A percentile compares a stretch with the other conserved stretches of the same genome.
These are phyloP conservation scores for Naumovozyma dairenensis DNA, from an alignment of 805 yeast species.

Conservation along the genomic window DNA sequence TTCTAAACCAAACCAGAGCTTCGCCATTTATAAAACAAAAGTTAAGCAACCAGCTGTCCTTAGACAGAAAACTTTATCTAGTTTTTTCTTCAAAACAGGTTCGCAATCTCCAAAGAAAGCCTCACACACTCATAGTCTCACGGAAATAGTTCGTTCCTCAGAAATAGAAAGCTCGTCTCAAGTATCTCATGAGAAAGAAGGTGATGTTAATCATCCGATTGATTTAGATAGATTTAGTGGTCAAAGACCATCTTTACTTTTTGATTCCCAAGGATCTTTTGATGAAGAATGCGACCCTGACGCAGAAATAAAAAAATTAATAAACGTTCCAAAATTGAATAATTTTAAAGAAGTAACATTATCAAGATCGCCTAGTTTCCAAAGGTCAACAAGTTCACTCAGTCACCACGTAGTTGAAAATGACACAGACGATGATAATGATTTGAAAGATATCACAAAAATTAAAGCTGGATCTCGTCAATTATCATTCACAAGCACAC, in stretches of 20 bases:
- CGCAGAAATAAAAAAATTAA: constrained; percentile 11
- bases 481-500: constrained; percentile 13
- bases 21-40: too few relatives aligned
- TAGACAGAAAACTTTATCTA: background rate
- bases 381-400: constrained; percentile 7
- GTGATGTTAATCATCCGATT: constrained; percentile 1
- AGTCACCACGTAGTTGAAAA: constrained; percentile 2
- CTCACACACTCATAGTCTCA: background rate
- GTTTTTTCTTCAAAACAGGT: background rate
- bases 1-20: too few relatives aligned
- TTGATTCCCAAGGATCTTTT: constrained; percentile 25
- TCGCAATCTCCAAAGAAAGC: background rate
- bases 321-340: constrained; percentile 15
- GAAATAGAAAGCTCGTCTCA: too few relatives aligned
- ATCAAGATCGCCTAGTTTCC: constrained; percentile 5
- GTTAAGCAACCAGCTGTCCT: too few relatives aligned
- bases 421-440: constrained; percentile 3
- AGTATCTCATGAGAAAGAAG: background rate
- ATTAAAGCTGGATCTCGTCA: constrained; percentile 9
- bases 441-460: constrained; percentile 7
- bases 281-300: constrained; percentile 27
- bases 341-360: constrained; percentile 15
- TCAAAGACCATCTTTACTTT: constrained; percentile 4
- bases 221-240: background rate
- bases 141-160: too few relatives aligned